Evolutionary conservation across 139 green algal genomes (phyloP).

Genomic region (Chlamydomonas schloesseri): DNA sequence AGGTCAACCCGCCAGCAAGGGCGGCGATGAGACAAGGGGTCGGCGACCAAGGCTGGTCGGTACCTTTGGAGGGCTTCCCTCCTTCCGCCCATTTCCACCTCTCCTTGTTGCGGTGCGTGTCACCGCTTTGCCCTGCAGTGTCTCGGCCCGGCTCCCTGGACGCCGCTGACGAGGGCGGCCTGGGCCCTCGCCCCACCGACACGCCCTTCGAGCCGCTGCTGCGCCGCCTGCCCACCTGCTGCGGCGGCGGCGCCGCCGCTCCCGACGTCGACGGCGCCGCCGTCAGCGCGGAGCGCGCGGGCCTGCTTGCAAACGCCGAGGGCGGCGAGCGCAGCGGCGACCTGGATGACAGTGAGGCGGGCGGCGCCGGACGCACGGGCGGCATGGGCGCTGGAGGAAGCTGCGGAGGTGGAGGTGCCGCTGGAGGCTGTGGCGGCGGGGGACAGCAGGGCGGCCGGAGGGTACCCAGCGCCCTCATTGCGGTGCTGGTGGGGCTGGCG

Average conservation of each 20-base stretch:
- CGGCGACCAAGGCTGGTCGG: too few species aligned
- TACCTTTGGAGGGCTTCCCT: too few species aligned
- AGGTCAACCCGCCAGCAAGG: too few species aligned
- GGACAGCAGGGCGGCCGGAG: background rate
- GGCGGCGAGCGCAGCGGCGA: background rate
- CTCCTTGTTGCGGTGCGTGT: too few species aligned
- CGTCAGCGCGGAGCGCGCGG: too few species aligned
- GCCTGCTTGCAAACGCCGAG: too few species aligned
- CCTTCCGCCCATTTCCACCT: too few species aligned
- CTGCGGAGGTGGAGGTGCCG: background rate
- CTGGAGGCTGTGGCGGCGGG: slow-evolving; percentile 9
- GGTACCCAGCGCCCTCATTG: slow-evolving; percentile 74
- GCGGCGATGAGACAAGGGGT: too few species aligned
- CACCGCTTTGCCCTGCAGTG: background rate
- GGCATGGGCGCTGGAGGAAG: too few species aligned
- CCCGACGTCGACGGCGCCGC: background rate
- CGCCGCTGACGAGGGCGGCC: background rate
- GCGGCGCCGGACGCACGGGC: too few species aligned
- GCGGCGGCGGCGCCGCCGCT: background rate
- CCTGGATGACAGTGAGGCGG: background rate
- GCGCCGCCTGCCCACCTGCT: background rate
- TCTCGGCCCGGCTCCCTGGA: background rate
- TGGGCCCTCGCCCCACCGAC: slow-evolving; percentile 12
- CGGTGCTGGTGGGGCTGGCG: slow-evolving; percentile 76
- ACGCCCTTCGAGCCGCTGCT: background rate